A percentile compares a stretch with the other conserved stretches of the same genome.
These are phyloP conservation scores for Auricularia sp. DNA, from an alignment of 768 basidiomycete genomes.

Conservation along the genomic window DNA sequence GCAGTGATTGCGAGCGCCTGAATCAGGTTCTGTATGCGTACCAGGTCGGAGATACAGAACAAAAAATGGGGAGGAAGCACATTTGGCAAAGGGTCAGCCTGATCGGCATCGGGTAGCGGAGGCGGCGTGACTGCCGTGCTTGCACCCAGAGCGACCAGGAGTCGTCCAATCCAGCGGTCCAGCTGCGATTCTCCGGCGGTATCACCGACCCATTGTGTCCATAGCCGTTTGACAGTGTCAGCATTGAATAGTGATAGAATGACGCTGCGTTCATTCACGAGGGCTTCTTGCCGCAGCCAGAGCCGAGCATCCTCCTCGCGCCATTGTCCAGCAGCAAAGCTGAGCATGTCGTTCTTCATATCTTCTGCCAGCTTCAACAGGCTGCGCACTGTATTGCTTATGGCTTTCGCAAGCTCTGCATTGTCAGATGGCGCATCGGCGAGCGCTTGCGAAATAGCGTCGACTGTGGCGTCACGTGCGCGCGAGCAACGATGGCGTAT, in stretches of 20 bases:
- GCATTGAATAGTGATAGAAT: constrained; percentile 42
- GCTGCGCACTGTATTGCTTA: constrained; percentile 37
- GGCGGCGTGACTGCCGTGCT: background rate
- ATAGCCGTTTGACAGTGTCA: constrained; percentile 20
- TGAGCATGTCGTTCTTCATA: constrained; percentile 63
- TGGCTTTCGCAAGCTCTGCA: constrained; percentile 32
- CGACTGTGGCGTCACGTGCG: constrained; percentile 44
- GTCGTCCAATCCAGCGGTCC: constrained; percentile 35
- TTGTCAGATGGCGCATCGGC: constrained; percentile 19
- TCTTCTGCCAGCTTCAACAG: constrained; percentile 43
- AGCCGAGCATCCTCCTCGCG: constrained; percentile 45
- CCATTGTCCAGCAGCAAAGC: constrained; percentile 55
- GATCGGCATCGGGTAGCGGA: background rate
- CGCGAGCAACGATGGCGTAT: constrained; percentile 60
- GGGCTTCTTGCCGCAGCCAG: constrained; percentile 43
- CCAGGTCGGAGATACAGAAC: constrained; percentile 41
- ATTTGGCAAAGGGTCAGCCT: constrained; percentile 20
- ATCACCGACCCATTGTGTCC: constrained; percentile 17
- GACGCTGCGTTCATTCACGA: constrained; percentile 40
- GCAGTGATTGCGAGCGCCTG: constrained; percentile 63
- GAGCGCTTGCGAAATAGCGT: constrained; percentile 30
- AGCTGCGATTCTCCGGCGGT: constrained; percentile 8
- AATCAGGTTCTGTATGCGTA: constrained; percentile 56
- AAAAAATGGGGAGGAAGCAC: constrained; percentile 56
- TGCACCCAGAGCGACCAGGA: constrained; percentile 20